phyloP scores from a whole-genome alignment of 2,329 filamentous ascomycete species.

The Cryphonectria nitschkei region DNA sequence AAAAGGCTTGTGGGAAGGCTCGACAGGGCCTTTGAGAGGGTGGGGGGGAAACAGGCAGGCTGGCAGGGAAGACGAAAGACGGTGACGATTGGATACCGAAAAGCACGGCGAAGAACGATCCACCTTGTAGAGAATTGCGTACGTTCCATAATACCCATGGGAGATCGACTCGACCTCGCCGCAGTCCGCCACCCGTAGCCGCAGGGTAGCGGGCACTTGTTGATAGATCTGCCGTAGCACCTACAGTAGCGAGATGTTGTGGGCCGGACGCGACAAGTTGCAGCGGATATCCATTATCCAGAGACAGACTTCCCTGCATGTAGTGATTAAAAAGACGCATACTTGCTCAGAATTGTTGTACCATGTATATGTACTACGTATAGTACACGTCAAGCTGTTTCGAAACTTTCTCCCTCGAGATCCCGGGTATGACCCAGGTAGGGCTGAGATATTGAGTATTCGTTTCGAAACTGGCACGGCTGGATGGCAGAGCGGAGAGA shows the following conservation, averaged over 20 bases:
- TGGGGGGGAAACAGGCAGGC: not conserved
- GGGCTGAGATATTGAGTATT: not conserved
- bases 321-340: not conserved
- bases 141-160: not conserved
- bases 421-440: not conserved
- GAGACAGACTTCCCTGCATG: not conserved
- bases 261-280: not conserved
- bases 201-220: not conserved
- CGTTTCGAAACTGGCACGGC: not conserved
- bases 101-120: conserved; percentile 4
- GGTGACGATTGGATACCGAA: not conserved
- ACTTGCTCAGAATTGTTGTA: too few species aligned
- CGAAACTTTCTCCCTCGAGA: not conserved
- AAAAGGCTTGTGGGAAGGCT: conserved; percentile 2
- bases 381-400: not conserved
- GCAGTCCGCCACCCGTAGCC: not conserved
- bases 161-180: conserved; percentile 10
- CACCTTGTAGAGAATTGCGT: not conserved
- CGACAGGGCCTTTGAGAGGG: conserved; percentile 7
- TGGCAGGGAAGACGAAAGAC: not conserved
- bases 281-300: not conserved
- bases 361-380: not conserved
- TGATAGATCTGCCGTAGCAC: not conserved
- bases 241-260: not conserved
- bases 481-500: not conserved